Base-by-base conservation (phyloP, 108 stramenopile genomes). In the Fragilariopsis cylindrus region DNA sequence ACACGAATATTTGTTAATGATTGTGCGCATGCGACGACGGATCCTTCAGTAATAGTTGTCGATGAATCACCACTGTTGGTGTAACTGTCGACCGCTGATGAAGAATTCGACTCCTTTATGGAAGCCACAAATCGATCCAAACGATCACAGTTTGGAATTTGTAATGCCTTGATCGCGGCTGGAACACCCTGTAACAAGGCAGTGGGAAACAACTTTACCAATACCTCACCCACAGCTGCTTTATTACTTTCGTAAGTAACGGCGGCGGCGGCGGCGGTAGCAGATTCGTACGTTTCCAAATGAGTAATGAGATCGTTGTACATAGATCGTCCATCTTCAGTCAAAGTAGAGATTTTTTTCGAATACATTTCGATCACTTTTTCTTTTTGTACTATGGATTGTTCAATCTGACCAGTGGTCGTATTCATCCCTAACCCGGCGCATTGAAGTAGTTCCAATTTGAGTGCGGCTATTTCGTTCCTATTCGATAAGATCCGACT, bases 371-470 rank as follows among this genome's bases (percentile, higher is more conserved):
- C 50, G 11, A 74, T 41, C 58, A 48, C 5, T 6, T 13, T 4
- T 52, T 75, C 74, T 39, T 65, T 65, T 39, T 58, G 53, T n/a
- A 16, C 40, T 7, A 75, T 60, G 3, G 48, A 52, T 16, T 72
- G 45, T 16, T 72, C 43, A 56, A 80, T 74, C 19, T 80, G 79
- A 55, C 52, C 57, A 30, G 67, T 74, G 15, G 73, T 80, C 12
- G 74, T 71, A 5, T 44, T 68, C 74, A 75, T 80, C 8, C 73
- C 69, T 8, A 80, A 41, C 3, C 79, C 79, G 43, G 70, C 68
- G 48, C 53, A 64, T 60, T 54, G 43, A 5, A 46, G 16, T 44
- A 80, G 55, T 41, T 80, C 79, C 21, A 42, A 21, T 71, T 71
- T 69, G 15, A 68, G 67, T 12, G 30, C 16, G n/a, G 67, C 18